Percentiles rank a stretch among this genome's conserved stretches.
Evolutionary conservation across 139 green algal species (phyloP).

Genomic region (Asterochloris erici): DNA sequence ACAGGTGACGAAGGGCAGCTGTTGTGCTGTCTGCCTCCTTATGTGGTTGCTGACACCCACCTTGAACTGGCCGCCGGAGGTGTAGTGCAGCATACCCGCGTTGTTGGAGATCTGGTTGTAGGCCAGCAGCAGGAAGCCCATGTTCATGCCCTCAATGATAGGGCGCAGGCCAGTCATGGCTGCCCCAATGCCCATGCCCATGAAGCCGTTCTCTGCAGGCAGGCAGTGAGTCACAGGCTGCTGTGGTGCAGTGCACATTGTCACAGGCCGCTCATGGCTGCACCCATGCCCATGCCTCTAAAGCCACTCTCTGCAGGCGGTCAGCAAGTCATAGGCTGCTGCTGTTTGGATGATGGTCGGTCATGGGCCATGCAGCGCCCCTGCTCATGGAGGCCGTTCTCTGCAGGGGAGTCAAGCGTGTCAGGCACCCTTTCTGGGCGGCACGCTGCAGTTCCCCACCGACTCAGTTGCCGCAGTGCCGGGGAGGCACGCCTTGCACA

Average conservation of each 20-base stretch:
- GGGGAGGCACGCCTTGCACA: no score
- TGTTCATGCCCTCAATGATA: constrained; percentile 99
- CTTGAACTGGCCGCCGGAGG: constrained; percentile 92
- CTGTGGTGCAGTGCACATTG: not conserved
- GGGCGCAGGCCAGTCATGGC: constrained; percentile 94
- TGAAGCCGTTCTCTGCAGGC: constrained; percentile 86
- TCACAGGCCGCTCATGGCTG: no score
- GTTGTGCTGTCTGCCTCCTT: not conserved
- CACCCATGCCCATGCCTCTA: no score
- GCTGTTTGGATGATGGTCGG: no score
- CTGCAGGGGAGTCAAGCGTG: not conserved
- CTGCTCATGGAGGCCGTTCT: no score
- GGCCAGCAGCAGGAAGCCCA: constrained; percentile 95
- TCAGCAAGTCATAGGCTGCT: no score
- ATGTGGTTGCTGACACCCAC: not conserved
- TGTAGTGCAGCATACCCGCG: constrained; percentile 97
- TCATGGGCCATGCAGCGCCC: no score
- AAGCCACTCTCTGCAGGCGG: no score
- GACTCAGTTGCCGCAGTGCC: not conserved
- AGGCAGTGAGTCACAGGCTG: no score
- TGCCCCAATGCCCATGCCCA: constrained; percentile 94
- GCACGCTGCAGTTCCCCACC: not conserved
- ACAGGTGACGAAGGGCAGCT: not conserved
- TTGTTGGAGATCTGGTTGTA: constrained; percentile 99
- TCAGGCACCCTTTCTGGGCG: not conserved